Evolutionary conservation across 352 stramenopile species (phyloP).

Genomic region (Aphanomyces stellatus): DNA sequence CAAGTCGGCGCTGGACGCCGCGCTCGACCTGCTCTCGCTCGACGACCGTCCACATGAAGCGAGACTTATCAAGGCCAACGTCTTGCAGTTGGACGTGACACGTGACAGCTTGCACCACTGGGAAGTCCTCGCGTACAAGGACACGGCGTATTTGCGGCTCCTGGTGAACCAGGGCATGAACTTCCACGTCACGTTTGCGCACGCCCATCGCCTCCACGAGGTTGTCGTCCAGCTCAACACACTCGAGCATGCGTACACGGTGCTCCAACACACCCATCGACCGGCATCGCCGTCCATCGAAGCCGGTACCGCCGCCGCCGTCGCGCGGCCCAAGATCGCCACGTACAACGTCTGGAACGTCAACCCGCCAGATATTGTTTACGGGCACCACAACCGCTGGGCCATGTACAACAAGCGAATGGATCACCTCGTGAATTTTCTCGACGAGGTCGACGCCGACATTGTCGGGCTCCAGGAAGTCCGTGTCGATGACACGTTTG

Average conservation of each 20-base stretch:
- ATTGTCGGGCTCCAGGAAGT: conserved; percentile 87
- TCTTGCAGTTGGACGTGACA: conserved; percentile 34
- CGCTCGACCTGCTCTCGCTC: conserved; percentile 35
- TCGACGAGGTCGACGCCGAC: conserved; percentile 37
- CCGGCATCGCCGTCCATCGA: conserved; percentile 26
- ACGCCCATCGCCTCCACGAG: conserved; percentile 41
- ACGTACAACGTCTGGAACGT: conserved; percentile 89
- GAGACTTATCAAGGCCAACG: conserved; percentile 45
- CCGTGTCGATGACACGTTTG: conserved; percentile 73
- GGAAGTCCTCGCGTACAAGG: conserved; percentile 26
- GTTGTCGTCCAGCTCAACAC: conserved; percentile 55
- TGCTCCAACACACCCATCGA: conserved; percentile 55
- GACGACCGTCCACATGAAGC: conserved; percentile 31
- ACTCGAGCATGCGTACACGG: conserved; percentile 52
- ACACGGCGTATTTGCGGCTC: conserved; percentile 41
- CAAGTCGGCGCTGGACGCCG: conserved; percentile 32
- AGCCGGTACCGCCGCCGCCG: not conserved
- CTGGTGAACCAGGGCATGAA: conserved; percentile 64
- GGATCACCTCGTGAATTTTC: conserved; percentile 54
- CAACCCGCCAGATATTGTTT: conserved; percentile 64
- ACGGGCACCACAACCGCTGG: conserved; percentile 46
- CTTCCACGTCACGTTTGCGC: conserved; percentile 59
- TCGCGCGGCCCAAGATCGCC: conserved; percentile 43
- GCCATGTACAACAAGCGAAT: conserved; percentile 68
- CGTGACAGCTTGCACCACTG: conserved; percentile 6